A percentile compares a stretch with the other conserved stretches of the same genome.
Evolutionary conservation across 345 rosid genomes (phyloP).

Genomic region (Linum usitatissimum): DNA sequence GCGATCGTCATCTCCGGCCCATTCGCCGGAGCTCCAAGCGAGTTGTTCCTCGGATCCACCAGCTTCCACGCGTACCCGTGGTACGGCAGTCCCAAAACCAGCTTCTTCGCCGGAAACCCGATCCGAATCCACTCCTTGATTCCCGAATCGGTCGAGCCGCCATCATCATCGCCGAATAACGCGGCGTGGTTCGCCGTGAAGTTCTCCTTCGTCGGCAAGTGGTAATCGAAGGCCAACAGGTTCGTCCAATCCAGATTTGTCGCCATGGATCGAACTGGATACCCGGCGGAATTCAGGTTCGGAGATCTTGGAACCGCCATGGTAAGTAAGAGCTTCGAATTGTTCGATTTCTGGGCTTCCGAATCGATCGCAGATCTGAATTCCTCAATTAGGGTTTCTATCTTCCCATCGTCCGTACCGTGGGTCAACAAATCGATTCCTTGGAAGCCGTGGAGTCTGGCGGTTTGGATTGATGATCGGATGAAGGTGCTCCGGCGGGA

Average conservation of each 20-base stretch:
- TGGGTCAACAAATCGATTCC: slow-evolving; percentile 30
- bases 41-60: slow-evolving; percentile 5
- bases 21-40: slow-evolving; percentile 9
- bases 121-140: slow-evolving; percentile 18
- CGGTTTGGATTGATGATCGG: slow-evolving; percentile 15
- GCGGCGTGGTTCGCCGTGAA: slow-evolving; percentile 24
- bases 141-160: slow-evolving; percentile 17
- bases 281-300: background rate
- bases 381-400: slow-evolving; percentile 18
- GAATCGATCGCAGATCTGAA: slow-evolving; percentile 19
- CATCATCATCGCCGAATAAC: slow-evolving; percentile 12
- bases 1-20: slow-evolving; percentile 13
- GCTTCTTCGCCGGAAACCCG: slow-evolving; percentile 18
- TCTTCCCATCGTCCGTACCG: slow-evolving; percentile 13
- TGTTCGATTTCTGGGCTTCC: slow-evolving; percentile 5
- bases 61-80: slow-evolving; percentile 23
- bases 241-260: slow-evolving; percentile 26
- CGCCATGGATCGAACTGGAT: slow-evolving; percentile 16
- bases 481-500: slow-evolving; percentile 19
- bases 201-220: slow-evolving; percentile 21
- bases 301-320: slow-evolving; percentile 14
- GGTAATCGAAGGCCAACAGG: slow-evolving; percentile 20
- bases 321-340: slow-evolving; percentile 6
- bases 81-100: slow-evolving; percentile 23
- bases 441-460: slow-evolving; percentile 20